Percentiles rank a stretch among this genome's conserved stretches.
Evolutionary conservation across 2,329 filamentous ascomycete genomes (phyloP).

Genomic region (Metarhizium brunneum): DNA sequence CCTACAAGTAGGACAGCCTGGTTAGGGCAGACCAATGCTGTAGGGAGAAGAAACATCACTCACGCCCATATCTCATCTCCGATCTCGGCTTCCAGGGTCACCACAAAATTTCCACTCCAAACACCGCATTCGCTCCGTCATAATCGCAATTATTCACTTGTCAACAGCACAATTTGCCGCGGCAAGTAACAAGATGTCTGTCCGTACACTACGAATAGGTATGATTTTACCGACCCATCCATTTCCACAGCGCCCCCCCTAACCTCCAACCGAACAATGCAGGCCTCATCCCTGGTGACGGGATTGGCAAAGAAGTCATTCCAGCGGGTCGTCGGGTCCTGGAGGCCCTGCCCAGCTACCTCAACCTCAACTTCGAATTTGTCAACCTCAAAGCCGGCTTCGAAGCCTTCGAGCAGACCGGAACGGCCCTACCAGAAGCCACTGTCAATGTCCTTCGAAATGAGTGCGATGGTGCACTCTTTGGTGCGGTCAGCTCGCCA

Average conservation of each 20-base stretch:
- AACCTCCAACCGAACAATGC: not conserved
- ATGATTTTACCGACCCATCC: conserved; percentile 6
- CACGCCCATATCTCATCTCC: too few relatives aligned
- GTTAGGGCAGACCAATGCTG: too few relatives aligned
- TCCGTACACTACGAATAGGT: conserved; percentile 35
- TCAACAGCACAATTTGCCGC: not conserved
- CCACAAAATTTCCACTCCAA: conserved; percentile 12
- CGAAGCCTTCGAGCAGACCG: conserved; percentile 85
- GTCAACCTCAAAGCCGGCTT: conserved; percentile 88
- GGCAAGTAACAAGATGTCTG: conserved; percentile 25
- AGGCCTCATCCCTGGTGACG: conserved; percentile 96
- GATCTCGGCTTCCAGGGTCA: not conserved
- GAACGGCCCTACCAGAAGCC: conserved; percentile 77
- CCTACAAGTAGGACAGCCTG: too few relatives aligned
- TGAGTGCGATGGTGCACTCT: conserved; percentile 92
- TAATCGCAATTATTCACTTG: conserved; percentile 6
- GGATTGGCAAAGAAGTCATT: conserved; percentile 97
- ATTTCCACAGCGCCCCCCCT: not conserved
- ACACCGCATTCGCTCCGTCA: not conserved
- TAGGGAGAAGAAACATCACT: too few relatives aligned
- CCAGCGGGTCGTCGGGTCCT: conserved; percentile 85
- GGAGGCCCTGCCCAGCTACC: conserved; percentile 84
- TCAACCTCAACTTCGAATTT: conserved; percentile 90
- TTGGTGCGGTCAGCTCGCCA: conserved; percentile 91
- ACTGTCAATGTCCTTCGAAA: conserved; percentile 82